Evolutionary conservation across 192 early-diverging fungal species (phyloP).

Genomic region (Lobosporangium transversale): DNA sequence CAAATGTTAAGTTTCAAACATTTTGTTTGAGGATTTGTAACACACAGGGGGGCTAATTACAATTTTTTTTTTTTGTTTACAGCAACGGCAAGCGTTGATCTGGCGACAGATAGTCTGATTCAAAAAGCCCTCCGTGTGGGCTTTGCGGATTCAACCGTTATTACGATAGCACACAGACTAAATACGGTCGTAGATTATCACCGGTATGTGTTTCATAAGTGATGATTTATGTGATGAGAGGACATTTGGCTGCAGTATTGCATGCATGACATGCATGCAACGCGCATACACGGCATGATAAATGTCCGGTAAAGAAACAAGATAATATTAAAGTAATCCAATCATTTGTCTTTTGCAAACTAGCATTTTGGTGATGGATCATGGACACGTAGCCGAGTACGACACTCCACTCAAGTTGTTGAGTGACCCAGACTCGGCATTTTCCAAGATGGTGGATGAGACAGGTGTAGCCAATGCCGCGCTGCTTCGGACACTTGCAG

Average conservation of each 20-base stretch:
- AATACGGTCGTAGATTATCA: slow-evolving; percentile 69
- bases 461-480: slow-evolving; percentile 34
- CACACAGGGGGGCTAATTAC: too few species aligned
- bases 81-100: slow-evolving; percentile 70
- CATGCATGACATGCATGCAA: too few species aligned
- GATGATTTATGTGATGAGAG: too few species aligned
- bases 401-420: slow-evolving; percentile 73
- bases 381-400: slow-evolving; percentile 77
- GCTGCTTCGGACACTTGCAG: slow-evolving; percentile 31
- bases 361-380: slow-evolving; percentile 81
- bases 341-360: background rate
- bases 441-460: slow-evolving; percentile 55
- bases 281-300: too few species aligned
- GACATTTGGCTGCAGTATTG: too few species aligned
- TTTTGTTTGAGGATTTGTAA: too few species aligned
- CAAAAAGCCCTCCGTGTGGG: slow-evolving; percentile 70
- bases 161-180: slow-evolving; percentile 83
- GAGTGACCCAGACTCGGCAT: slow-evolving; percentile 51
- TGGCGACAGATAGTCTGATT: slow-evolving; percentile 72
- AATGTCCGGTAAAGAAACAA: too few species aligned
- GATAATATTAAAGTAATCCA: too few species aligned
- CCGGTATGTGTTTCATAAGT: slow-evolving; percentile 13
- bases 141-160: slow-evolving; percentile 67
- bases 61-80: background rate
- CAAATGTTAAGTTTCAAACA: too few species aligned